Evolutionary conservation across 108 stramenopile genomes (phyloP), one percentile per base, ranked within the genome.

Genomic region (Pseudonitzschia pungens): DNA sequence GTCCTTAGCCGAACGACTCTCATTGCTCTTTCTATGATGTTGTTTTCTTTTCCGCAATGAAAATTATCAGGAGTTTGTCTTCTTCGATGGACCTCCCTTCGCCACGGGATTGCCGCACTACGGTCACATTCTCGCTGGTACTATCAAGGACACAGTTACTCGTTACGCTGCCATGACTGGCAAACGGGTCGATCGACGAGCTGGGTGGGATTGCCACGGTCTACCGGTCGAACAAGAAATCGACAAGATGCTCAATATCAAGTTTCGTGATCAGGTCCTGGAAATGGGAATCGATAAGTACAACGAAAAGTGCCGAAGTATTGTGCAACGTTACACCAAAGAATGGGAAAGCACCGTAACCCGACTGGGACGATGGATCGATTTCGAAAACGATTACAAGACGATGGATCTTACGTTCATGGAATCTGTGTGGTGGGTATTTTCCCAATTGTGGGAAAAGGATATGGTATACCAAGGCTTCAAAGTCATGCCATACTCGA

Each of bases 381-480:
- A 99, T 79, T 99, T 99, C 80, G 78, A 97, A 75, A 98, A 99
- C 77, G 99, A 99, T 83, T 99, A 99, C 85, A 99, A 99, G 84
- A 99, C 99, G 24, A 96, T 99, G 97, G 96, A 99, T 80, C 86
- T 96, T 0, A 79, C 81, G 32, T 99, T 97, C 84, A 99, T 99
- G 99, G 99, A 99, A 86, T 88, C 85, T 76, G 98, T 99, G 18
- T 99, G 99, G 99, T 99, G 99, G 99, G 99, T 99, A 20, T 99
- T 99, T 81, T 84, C 86, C 70, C 85, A 90, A 69, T 81, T 96
- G 54, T 96, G 91, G 76, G 91, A 97, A 21, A 99, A 99, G 86
- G 87, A 84, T 57, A 85, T 99, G 53, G 98, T 99, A 36, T 99
- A 99, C 80, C 92, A 96, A 63, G 99, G 99, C 15, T 98, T 95